These are phyloP conservation scores for Botryosphaeria dothidea DNA, from an alignment of 2,329 filamentous ascomycete genomes.

Conservation along the genomic window DNA sequence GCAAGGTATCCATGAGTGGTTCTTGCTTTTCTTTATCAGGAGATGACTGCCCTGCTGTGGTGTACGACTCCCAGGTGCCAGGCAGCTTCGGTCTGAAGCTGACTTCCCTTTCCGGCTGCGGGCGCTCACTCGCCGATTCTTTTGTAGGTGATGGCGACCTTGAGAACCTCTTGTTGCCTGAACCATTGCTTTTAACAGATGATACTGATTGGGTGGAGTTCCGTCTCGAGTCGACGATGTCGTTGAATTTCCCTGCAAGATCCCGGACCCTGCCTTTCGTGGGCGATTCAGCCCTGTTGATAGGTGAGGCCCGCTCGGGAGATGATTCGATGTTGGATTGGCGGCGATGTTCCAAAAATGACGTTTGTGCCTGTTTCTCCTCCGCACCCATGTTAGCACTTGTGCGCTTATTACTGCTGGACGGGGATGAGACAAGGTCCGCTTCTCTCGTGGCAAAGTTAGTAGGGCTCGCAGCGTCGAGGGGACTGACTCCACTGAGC, in stretches of 20 bases:
- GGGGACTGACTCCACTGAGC: conserved; percentile 41
- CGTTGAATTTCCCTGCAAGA: conserved; percentile 52
- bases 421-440: conserved; percentile 35
- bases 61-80: conserved; percentile 56
- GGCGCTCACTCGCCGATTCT: conserved; percentile 25
- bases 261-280: conserved; percentile 53
- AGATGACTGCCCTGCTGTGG: conserved; percentile 39
- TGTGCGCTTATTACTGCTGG: conserved; percentile 27
- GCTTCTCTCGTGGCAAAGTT: conserved; percentile 37
- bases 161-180: conserved; percentile 24
- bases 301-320: conserved; percentile 32
- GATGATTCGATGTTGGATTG: conserved; percentile 28
- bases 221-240: conserved; percentile 47
- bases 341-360: conserved; percentile 37
- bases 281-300: conserved; percentile 45
- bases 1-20: conserved; percentile 7
- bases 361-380: conserved; percentile 35
- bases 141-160: conserved; percentile 32
- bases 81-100: conserved; percentile 55
- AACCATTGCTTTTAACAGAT: conserved; percentile 36
- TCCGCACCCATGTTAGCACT: conserved; percentile 30
- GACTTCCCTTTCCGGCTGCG: conserved; percentile 31
- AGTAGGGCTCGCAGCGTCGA: conserved; percentile 29
- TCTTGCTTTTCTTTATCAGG: conserved; percentile 30
- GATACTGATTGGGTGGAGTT: conserved; percentile 47